A percentile compares a stretch with the other conserved stretches of the same genome.
Evolutionary conservation across 805 yeast genomes (phyloP).

Genomic region (Candida pseudoglaebosa): DNA sequence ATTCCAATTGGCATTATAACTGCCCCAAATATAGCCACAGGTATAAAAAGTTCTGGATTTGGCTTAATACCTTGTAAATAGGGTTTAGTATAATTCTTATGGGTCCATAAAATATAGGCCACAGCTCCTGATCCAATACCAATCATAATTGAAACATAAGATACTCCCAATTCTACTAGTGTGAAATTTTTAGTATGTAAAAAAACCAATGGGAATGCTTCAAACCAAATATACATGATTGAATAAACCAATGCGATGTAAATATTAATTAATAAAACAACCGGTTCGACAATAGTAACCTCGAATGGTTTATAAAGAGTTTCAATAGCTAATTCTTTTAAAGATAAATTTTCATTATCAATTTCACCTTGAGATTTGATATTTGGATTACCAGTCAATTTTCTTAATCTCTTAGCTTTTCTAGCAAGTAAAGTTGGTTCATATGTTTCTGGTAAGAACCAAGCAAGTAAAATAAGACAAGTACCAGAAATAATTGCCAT

Average conservation of each 20-base stretch:
- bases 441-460: conserved; percentile 49
- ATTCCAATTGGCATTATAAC: conserved; percentile 40
- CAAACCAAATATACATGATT: conserved; percentile 52
- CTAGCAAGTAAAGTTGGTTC: conserved; percentile 41
- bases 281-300: conserved; percentile 52
- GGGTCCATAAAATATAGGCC: conserved; percentile 22
- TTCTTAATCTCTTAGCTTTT: conserved; percentile 47
- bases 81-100: conserved; percentile 20
- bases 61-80: conserved; percentile 20
- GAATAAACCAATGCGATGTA: conserved; percentile 54
- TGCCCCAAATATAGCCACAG: conserved; percentile 39
- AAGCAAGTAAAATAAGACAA: conserved; percentile 20
- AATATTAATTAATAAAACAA: conserved; percentile 48
- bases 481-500: conserved; percentile 25
- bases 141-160: conserved; percentile 45
- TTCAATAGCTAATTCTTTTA: conserved; percentile 19
- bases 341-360: conserved; percentile 20
- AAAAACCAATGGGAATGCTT: conserved; percentile 58
- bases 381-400: conserved; percentile 45
- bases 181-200: conserved; percentile 42
- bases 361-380: conserved; percentile 40
- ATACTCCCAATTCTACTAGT: conserved; percentile 44
- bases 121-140: conserved; percentile 42
- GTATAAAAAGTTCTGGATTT: conserved; percentile 41
- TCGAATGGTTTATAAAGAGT: conserved; percentile 48